Percentiles rank a stretch among this genome's conserved stretches.
phyloP scores from a whole-genome alignment of 495 filamentous ascomycete species.

The Lindgomyces ingoldianus region DNA sequence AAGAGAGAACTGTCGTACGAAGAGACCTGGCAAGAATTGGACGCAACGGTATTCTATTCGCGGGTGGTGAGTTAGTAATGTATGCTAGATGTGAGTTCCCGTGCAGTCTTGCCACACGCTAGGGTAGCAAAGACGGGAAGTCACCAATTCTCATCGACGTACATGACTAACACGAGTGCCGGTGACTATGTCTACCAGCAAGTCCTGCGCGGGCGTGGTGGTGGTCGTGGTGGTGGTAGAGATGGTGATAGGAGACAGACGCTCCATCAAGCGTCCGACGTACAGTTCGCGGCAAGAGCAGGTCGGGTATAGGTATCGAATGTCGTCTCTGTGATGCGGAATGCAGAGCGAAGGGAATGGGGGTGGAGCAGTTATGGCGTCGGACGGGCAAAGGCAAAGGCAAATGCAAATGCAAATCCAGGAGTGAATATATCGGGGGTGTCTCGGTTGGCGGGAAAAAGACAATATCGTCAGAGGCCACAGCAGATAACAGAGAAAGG shows the following conservation, averaged over 20 bases:
- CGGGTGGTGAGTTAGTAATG: conserved; percentile 17
- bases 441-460: conserved; percentile 21
- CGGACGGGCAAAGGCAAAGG: conserved; percentile 4
- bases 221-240: not conserved
- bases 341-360: conserved; percentile 11
- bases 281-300: too few species aligned
- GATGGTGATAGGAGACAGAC: conserved; percentile 13
- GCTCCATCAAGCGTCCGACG: conserved; percentile 26
- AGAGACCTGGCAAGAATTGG: not conserved
- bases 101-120: not conserved
- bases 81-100: conserved; percentile 10
- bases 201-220: not conserved
- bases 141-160: conserved; percentile 7
- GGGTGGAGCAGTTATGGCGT: conserved; percentile 1
- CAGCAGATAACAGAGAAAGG: not conserved
- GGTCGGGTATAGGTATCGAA: not conserved
- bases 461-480: not conserved
- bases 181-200: not conserved
- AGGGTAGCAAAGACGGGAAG: not conserved
- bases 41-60: conserved; percentile 17
- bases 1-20: not conserved
- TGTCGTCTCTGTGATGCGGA: not conserved
- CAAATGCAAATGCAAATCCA: not conserved
- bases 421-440: not conserved
- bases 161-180: conserved; percentile 1